These are phyloP conservation scores for Leucocoprinus leucothites DNA, from an alignment of 768 basidiomycete species.

Conservation along the genomic window DNA sequence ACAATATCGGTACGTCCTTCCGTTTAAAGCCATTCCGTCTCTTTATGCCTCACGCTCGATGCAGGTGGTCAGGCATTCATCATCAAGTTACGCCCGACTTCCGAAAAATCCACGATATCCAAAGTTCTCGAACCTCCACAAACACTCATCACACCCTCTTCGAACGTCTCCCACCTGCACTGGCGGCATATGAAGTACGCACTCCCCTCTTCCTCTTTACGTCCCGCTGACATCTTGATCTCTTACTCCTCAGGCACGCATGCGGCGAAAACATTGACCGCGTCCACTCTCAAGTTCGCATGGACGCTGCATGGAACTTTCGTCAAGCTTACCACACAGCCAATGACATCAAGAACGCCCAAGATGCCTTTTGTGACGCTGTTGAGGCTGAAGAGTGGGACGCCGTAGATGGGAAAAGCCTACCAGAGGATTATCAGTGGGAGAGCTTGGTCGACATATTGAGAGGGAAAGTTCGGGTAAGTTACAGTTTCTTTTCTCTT, in stretches of 20 bases:
- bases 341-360: slow-evolving; percentile 57
- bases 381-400: slow-evolving; percentile 44
- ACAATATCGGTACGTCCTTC: slow-evolving; percentile 48
- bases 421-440: slow-evolving; percentile 71
- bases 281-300: slow-evolving; percentile 46
- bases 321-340: slow-evolving; percentile 72
- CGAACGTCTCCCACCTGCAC: slow-evolving; percentile 32
- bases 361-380: slow-evolving; percentile 63
- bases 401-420: slow-evolving; percentile 24
- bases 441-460: slow-evolving; percentile 69
- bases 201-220: background rate
- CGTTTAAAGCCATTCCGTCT: background rate
- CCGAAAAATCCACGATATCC: slow-evolving; percentile 63
- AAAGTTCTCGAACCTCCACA: slow-evolving; percentile 76
- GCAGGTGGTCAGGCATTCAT: slow-evolving; percentile 75
- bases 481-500: background rate
- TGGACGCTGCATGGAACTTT: slow-evolving; percentile 68
- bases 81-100: slow-evolving; percentile 71
- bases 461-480: slow-evolving; percentile 71
- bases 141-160: slow-evolving; percentile 37
- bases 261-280: slow-evolving; percentile 60
- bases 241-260: slow-evolving; percentile 28
- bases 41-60: background rate
- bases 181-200: slow-evolving; percentile 79
- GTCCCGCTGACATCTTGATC: too few relatives aligned